Percentiles rank a stretch among this genome's conserved stretches.
These are phyloP conservation scores for Kwoniella dejecticola DNA, from an alignment of 768 basidiomycete genomes.

Conservation along the genomic window DNA sequence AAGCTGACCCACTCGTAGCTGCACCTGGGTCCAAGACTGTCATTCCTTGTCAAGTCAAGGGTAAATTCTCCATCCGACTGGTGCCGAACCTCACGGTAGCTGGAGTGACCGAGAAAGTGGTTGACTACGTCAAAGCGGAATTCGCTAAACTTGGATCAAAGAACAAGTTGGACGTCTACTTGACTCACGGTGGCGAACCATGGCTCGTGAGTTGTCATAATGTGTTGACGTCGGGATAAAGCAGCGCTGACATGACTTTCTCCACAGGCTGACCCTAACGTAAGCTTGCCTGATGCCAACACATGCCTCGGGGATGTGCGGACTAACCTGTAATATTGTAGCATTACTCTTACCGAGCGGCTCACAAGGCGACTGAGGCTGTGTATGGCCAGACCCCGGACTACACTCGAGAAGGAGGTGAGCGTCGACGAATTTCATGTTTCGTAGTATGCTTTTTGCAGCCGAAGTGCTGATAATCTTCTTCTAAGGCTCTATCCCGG, in stretches of 20 bases:
- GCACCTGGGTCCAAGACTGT: slow-evolving; percentile 66
- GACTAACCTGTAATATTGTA: slow-evolving; percentile 34
- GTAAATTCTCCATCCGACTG: slow-evolving; percentile 89
- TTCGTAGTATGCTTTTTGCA: too few species aligned
- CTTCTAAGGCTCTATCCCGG: slow-evolving; percentile 75
- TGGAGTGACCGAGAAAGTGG: slow-evolving; percentile 69
- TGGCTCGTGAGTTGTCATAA: slow-evolving; percentile 66
- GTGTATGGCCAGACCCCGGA: slow-evolving; percentile 56
- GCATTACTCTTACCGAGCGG: slow-evolving; percentile 94
- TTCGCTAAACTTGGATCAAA: slow-evolving; percentile 84
- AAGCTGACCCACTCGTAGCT: slow-evolving; percentile 32
- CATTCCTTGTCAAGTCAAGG: slow-evolving; percentile 76
- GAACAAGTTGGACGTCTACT: slow-evolving; percentile 74
- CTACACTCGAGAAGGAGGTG: slow-evolving; percentile 56
- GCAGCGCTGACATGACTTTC: slow-evolving; percentile 1
- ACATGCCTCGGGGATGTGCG: neutral
- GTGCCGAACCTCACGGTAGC: slow-evolving; percentile 88
- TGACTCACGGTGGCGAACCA: slow-evolving; percentile 78
- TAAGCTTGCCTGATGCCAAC: slow-evolving; percentile 13
- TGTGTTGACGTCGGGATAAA: neutral
- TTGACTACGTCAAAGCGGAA: slow-evolving; percentile 69
- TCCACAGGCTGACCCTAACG: slow-evolving; percentile 43
- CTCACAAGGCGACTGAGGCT: slow-evolving; percentile 76
- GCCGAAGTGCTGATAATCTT: neutral
- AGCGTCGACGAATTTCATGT: neutral